phyloP scores from a whole-genome alignment of 768 basidiomycete genomes.

The Trametes meyenii region DNA sequence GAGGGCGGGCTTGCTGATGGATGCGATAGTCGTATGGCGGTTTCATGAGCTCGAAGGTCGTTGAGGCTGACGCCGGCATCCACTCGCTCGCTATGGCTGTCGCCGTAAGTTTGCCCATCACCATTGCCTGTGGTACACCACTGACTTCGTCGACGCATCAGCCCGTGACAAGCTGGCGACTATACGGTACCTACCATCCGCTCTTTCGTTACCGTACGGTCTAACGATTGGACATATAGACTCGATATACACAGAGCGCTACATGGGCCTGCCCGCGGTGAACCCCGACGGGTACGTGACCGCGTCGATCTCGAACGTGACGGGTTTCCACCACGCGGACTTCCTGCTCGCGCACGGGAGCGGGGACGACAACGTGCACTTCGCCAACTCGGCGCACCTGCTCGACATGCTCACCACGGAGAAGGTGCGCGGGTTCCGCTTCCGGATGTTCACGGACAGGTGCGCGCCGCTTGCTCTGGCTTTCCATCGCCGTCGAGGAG shows the following conservation, averaged over 20 bases:
- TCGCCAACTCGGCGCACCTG: constrained; percentile 85
- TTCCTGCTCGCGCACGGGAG: constrained; percentile 91
- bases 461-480: constrained; percentile 36
- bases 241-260: constrained; percentile 96
- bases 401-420: constrained; percentile 90
- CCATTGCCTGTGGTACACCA: not conserved
- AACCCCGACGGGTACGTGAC: constrained; percentile 91
- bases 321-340: constrained; percentile 78
- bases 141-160: constrained; percentile 33
- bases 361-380: constrained; percentile 97
- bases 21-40: constrained; percentile 84
- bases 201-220: not conserved
- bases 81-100: constrained; percentile 92
- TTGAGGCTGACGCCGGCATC: constrained; percentile 87
- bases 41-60: constrained; percentile 92
- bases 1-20: not conserved
- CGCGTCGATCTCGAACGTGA: constrained; percentile 85
- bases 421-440: constrained; percentile 73
- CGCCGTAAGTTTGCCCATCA: constrained; percentile 58
- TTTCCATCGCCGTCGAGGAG: constrained; percentile 14
- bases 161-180: constrained; percentile 87
- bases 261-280: constrained; percentile 82
- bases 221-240: constrained; percentile 49
- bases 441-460: constrained; percentile 98
- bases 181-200: constrained; percentile 57